A percentile compares a stretch with the other conserved stretches of the same genome.
Conservation (phyloP, 1,284 basidiomycete species). For the Chalciporus sp. region DNA sequence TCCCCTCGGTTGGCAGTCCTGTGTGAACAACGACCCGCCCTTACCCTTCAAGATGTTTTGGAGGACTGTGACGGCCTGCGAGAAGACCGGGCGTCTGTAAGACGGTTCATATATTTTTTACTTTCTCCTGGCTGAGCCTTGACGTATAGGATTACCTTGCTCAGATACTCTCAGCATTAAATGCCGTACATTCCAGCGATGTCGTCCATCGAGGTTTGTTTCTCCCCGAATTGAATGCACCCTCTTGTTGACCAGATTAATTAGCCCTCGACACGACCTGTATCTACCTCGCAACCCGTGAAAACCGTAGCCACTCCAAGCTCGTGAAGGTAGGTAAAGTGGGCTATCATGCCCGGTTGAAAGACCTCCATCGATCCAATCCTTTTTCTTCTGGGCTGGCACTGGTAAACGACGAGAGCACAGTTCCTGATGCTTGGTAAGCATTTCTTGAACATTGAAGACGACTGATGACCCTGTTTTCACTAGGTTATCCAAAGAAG, state of each 20-base stretch:
- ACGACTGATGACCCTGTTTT: neutral
- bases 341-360: constrained; percentile 61
- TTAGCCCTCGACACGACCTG: constrained; percentile 57
- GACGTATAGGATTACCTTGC: constrained; percentile 62
- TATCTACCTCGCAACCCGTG: constrained; percentile 58
- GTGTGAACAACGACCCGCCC: constrained; percentile 61
- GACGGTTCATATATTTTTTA: constrained; percentile 17
- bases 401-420: constrained; percentile 40
- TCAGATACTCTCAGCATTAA: constrained; percentile 69
- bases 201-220: constrained; percentile 64
- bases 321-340: constrained; percentile 67
- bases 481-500: constrained; percentile 65
- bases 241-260: constrained; percentile 1
- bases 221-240: neutral
- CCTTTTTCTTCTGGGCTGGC: constrained; percentile 53
- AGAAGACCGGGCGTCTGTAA: constrained; percentile 66
- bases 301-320: constrained; percentile 52
- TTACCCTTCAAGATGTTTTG: constrained; percentile 68
- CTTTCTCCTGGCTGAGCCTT: neutral
- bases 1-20: constrained; percentile 62
- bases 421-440: constrained; percentile 64
- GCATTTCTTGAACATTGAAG: neutral
- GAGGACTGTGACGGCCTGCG: constrained; percentile 66
- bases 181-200: constrained; percentile 60
- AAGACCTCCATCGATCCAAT: constrained; percentile 76